Conservation (phyloP, 2,329 filamentous ascomycete species). For the Daldinia sp. region DNA sequence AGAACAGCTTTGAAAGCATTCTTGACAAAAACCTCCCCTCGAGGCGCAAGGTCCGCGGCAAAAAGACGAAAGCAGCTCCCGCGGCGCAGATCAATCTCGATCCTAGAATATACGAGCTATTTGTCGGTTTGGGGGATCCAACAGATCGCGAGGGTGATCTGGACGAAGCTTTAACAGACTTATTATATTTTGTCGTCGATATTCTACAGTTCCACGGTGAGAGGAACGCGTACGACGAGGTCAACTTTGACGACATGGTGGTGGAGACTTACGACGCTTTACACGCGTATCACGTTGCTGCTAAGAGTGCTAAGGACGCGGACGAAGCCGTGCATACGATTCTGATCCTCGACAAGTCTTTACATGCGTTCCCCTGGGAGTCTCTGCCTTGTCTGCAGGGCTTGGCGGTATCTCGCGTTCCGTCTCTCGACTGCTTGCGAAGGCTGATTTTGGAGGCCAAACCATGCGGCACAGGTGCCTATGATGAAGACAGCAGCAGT, state of each 20-base stretch:
- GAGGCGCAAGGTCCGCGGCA: conserved; percentile 71
- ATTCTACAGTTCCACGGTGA: conserved; percentile 97
- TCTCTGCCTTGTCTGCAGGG: conserved; percentile 87
- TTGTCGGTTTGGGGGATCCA: conserved; percentile 84
- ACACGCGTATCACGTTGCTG: conserved; percentile 76
- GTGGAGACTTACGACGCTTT: conserved; percentile 89
- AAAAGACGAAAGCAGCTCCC: conserved; percentile 60
- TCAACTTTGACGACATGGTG: conserved; percentile 93
- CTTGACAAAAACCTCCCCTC: conserved; percentile 90
- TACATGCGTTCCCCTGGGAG: conserved; percentile 96
- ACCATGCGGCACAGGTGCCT: conserved; percentile 37
- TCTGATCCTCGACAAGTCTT: conserved; percentile 87
- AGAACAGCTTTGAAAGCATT: conserved; percentile 80
- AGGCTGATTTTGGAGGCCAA: conserved; percentile 74
- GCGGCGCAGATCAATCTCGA: conserved; percentile 62
- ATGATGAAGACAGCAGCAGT: conserved; percentile 25
- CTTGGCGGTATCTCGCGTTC: conserved; percentile 85
- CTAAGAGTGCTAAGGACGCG: conserved; percentile 55
- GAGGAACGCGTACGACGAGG: conserved; percentile 95
- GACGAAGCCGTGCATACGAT: conserved; percentile 76
- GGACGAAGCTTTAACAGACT: conserved; percentile 89
- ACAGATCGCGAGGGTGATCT: conserved; percentile 76
- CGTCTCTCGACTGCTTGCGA: conserved; percentile 84
- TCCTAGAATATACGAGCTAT: conserved; percentile 81
- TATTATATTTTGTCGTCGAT: conserved; percentile 96